These are phyloP conservation scores for Tuber calosporum DNA, from an alignment of 495 filamentous ascomycete species.

Conservation along the genomic window DNA sequence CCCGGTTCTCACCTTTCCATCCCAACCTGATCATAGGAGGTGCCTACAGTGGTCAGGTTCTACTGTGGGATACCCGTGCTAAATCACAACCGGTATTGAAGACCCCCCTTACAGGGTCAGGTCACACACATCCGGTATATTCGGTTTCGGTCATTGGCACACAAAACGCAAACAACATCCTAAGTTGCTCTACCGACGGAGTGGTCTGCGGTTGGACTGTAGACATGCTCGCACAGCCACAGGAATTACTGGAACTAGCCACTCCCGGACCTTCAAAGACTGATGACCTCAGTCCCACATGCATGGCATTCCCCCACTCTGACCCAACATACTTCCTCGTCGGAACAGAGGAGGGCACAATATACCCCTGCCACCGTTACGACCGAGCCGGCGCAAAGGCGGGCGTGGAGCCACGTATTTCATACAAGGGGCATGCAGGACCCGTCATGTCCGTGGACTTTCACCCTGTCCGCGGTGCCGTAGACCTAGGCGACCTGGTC, in stretches of 20 bases:
- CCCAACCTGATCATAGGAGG: slow-evolving; percentile 92
- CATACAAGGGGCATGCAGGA: slow-evolving; percentile 79
- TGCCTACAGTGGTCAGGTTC: slow-evolving; percentile 90
- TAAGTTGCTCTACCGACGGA: slow-evolving; percentile 91
- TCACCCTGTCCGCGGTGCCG: slow-evolving; percentile 79
- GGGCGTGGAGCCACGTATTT: slow-evolving; percentile 76
- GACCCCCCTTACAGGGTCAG: slow-evolving; percentile 83
- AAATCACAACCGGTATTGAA: slow-evolving; percentile 86
- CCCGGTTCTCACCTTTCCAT: slow-evolving; percentile 95
- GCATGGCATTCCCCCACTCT: slow-evolving; percentile 89
- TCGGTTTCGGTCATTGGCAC: slow-evolving; percentile 91
- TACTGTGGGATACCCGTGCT: slow-evolving; percentile 94
- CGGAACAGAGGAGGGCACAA: slow-evolving; percentile 90
- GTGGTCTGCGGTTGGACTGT: slow-evolving; percentile 94
- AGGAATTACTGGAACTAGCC: slow-evolving; percentile 79
- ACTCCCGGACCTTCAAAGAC: slow-evolving; percentile 83
- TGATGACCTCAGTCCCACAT: slow-evolving; percentile 90
- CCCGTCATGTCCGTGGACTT: slow-evolving; percentile 95
- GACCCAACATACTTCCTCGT: slow-evolving; percentile 97
- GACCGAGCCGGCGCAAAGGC: slow-evolving; percentile 94
- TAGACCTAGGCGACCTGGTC: slow-evolving; percentile 93
- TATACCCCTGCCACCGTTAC: slow-evolving; percentile 93
- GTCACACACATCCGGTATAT: slow-evolving; percentile 96
- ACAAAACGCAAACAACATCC: slow-evolving; percentile 97
- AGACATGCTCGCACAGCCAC: slow-evolving; percentile 92